phyloP scores from a whole-genome alignment of 1,139 yeast species.

The Zygoascus hellenicus region DNA sequence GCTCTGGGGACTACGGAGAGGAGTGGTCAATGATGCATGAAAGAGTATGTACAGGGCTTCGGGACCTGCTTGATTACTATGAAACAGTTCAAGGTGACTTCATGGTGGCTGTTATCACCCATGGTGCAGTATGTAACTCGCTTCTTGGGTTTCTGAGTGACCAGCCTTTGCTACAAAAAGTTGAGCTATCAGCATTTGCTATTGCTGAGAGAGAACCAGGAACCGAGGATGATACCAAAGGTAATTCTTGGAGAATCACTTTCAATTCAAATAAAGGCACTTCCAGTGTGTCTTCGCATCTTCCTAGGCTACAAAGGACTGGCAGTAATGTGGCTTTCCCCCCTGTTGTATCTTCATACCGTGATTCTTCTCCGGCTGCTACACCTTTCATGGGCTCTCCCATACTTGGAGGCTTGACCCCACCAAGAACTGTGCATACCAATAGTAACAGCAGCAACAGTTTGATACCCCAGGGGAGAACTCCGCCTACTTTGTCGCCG shows the following conservation, averaged over 20 bases:
- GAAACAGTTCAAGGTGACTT: constrained; percentile 9
- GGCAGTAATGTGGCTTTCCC: too few species aligned
- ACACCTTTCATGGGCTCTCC: not conserved
- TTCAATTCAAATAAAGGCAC: not conserved
- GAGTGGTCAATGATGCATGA: constrained; percentile 35
- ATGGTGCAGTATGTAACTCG: constrained; percentile 39
- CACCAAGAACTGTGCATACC: not conserved
- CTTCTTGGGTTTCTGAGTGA: constrained; percentile 31
- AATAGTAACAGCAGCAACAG: too few species aligned
- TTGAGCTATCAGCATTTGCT: constrained; percentile 32
- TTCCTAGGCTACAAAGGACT: too few species aligned
- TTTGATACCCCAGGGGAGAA: not conserved
- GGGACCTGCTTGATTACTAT: constrained; percentile 24
- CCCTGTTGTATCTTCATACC: too few species aligned
- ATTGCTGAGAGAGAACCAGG: constrained; percentile 20
- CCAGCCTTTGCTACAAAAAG: constrained; percentile 31
- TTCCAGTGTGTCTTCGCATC: not conserved
- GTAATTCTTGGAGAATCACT: not conserved
- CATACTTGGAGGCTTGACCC: not conserved
- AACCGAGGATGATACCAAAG: constrained; percentile 1
- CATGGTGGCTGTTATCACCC: constrained; percentile 35
- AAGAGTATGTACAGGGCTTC: constrained; percentile 31
- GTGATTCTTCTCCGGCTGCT: not conserved
- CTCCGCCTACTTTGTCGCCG: not conserved
- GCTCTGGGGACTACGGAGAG: constrained; percentile 36